These are phyloP conservation scores for Mesotaenium endlicherianum DNA, from an alignment of 139 green algal genomes.

Conservation along the genomic window DNA sequence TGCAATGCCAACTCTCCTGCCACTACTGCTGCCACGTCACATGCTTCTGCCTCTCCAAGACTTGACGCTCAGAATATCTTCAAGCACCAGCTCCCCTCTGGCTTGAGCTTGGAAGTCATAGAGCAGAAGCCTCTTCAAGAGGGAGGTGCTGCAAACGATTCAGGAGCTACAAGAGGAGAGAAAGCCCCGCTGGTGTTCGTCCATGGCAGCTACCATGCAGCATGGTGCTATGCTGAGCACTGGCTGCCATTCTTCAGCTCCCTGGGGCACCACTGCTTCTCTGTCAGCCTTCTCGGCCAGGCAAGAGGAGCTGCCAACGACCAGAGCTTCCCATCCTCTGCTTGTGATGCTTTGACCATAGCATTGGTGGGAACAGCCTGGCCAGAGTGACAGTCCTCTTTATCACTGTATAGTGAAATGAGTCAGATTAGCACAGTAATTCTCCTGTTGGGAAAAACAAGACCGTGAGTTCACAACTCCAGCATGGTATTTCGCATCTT, in stretches of 20 bases:
- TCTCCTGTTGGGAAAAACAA: not conserved
- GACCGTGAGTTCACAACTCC: not conserved
- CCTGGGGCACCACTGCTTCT: conserved; percentile 23
- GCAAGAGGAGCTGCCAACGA: too few species aligned
- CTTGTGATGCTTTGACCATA: too few species aligned
- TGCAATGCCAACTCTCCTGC: too few species aligned
- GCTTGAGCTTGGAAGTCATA: conserved; percentile 27
- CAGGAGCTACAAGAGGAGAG: not conserved
- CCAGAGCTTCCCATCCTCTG: too few species aligned
- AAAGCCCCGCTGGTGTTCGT: conserved; percentile 73
- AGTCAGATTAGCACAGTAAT: not conserved
- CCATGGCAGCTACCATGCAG: conserved; percentile 84
- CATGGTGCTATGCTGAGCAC: conserved; percentile 78
- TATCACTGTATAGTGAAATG: not conserved
- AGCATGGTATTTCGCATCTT: too few species aligned
- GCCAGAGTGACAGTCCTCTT: not conserved
- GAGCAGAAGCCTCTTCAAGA: not conserved
- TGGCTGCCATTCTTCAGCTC: conserved; percentile 34
- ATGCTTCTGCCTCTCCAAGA: too few species aligned
- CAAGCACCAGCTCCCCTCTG: conserved; percentile 25
- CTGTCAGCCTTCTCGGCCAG: conserved; percentile 42
- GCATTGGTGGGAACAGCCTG: not conserved
- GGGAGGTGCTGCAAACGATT: not conserved
- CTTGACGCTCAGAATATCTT: too few species aligned
- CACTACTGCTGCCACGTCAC: too few species aligned